Conservation (phyloP, 2,329 filamentous ascomycete species). For the Trichocomaceae sp. region DNA sequence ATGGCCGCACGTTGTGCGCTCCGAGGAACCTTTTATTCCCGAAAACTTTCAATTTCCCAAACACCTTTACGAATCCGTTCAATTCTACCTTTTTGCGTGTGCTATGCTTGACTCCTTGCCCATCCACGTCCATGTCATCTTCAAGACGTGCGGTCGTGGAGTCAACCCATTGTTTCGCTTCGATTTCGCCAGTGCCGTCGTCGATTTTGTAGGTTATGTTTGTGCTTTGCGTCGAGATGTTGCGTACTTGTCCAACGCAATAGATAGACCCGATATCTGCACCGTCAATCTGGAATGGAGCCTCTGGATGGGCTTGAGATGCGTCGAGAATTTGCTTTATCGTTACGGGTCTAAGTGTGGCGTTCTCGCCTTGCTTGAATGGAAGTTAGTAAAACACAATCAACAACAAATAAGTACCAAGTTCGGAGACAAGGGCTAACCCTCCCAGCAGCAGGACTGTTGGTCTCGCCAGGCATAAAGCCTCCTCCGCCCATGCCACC, state of each 20-base stretch:
- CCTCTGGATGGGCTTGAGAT: conserved; percentile 64
- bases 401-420: neutral
- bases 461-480: conserved; percentile 50
- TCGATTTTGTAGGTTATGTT: conserved; percentile 91
- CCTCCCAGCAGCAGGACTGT: conserved; percentile 42
- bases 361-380: conserved; percentile 70
- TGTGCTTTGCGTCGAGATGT: conserved; percentile 76
- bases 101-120: conserved; percentile 42
- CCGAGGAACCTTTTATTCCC: conserved; percentile 75
- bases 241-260: conserved; percentile 84
- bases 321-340: conserved; percentile 91
- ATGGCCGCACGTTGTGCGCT: conserved; percentile 70
- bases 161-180: conserved; percentile 53
- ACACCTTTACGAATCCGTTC: conserved; percentile 78
- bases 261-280: conserved; percentile 67
- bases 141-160: conserved; percentile 31
- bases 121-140: conserved; percentile 42
- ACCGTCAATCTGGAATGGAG: conserved; percentile 78
- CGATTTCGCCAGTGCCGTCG: conserved; percentile 86
- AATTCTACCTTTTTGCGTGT: conserved; percentile 50
- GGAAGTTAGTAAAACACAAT: neutral
- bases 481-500: conserved; percentile 53
- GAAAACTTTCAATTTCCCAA: conserved; percentile 76
- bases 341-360: conserved; percentile 80
- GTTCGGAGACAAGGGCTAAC: conserved; percentile 19